Evolutionary conservation across 768 basidiomycete species (phyloP), one percentile per base, ranked within the genome.

Genomic region (Clitopilus hobsonii): DNA sequence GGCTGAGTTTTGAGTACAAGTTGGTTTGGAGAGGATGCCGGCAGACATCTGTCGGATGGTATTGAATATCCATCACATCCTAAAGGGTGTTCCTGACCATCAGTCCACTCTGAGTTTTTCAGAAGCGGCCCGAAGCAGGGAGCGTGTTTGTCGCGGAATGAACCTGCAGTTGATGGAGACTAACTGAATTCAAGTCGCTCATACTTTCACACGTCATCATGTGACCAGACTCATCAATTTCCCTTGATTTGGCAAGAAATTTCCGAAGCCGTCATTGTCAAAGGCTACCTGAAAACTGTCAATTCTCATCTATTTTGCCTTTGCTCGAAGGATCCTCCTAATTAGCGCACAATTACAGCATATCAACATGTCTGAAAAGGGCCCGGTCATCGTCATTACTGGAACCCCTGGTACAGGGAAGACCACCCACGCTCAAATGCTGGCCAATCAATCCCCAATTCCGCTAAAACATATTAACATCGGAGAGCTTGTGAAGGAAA

Each of bases 371-470:
- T 54, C 60, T 56, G 57, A 51, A 48, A 56, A 52, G 49, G 62
- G 58, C 38, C 91, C 91, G 45, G 80, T 86, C 50, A 90, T 95
- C 64, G 67, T 95, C 61, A 84, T 95, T 62, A 95, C 93, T 38
- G 94, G 92, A 57, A 94, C 93, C 14, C 92, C 93, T 10, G 93
- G 93, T n/a, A 95, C 94, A 29, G 95, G 94, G 54, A 99, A 99
- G 69, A 89, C 96, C 2, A 94, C 94, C 0, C 93, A 93, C 70
- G 91, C 94, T 1, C 82, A 89, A 55, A 75, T 94, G n/a, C 82
- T 98, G 45, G 83, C 77, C 20, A 79, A 84, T 36, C 82, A 89
- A 56, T 87, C 90, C 0, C 82, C 83, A 3, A 61, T 88, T 1
- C 83, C 86, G 0, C 71, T 97, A 54, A 75, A 72, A 62, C 90